Evolutionary conservation across 306 rosid genomes (phyloP), one percentile per base, ranked within the genome.

Genomic region (barrel medic (Medicago truncatula)): DNA sequence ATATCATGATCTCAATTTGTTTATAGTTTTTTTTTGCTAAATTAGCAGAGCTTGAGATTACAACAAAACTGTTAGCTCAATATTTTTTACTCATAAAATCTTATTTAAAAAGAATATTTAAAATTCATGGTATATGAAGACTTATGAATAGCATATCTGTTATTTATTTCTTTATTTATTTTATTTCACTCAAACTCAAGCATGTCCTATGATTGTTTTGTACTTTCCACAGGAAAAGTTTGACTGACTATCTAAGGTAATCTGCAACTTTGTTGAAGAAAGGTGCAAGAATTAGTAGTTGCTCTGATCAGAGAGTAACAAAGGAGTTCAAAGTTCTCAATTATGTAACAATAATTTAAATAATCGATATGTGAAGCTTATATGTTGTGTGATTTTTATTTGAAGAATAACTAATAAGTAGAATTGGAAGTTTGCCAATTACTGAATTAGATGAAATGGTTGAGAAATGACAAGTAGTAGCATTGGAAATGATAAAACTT

Each of bases 161-260:
- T 25, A 25, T 25, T 25, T 1, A 25, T 25, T 25, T n/a, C n/a
- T 25, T 25, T 25, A 3, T 25, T 25, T 25, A 25, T 25, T 25
- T 25, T 25, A 25, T 25, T 16, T 63, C 25, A 54, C 12, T 54
- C 5, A 18, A 47, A 4, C 54, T 25, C 40, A 59, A 59, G 17
- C 18, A 25, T 59, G 1, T 38, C 3, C 23, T 40, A 1, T 25
- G 28, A 25, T 25, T 2, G 3, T 1, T 8, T 13, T 28, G 3
- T 49, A 28, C 9, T 69, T 49, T 69, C 25, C 25, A 28, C 74
- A 57, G 71, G 62, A 57, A 20, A 9, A 21, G 62, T 57, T 57
- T 21, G 36, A 21, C 8, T 56, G 20, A 9, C 8, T 8, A 56
- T 56, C 34, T 20, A 15, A 14, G 28, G 28, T 4, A 23, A 47